Evolutionary conservation across 352 stramenopile genomes (phyloP).

Genomic region (Phytophthora palmivora): DNA sequence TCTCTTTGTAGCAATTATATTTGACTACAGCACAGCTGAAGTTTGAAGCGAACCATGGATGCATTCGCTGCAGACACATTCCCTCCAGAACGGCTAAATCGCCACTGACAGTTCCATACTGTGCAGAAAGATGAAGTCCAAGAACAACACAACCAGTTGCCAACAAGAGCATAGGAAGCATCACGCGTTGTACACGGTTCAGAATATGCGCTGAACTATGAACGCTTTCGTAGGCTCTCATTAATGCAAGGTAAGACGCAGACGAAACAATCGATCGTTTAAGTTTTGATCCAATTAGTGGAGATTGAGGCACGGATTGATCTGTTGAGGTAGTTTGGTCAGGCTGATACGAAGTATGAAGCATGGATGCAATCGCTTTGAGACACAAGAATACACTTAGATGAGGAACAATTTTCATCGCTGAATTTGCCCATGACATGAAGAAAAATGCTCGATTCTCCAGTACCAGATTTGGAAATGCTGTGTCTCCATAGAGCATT

Average conservation of each 20-base stretch:
- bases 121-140: slow-evolving; percentile 9
- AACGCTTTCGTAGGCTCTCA: background rate
- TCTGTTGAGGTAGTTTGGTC: background rate
- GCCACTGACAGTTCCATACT: background rate
- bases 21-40: slow-evolving; percentile 45
- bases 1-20: slow-evolving; percentile 42
- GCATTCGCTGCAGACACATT: slow-evolving; percentile 40
- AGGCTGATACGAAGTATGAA: background rate
- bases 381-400: slow-evolving; percentile 44
- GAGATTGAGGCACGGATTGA: background rate
- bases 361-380: slow-evolving; percentile 31
- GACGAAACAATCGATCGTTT: slow-evolving; percentile 2
- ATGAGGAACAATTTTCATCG: slow-evolving; percentile 46
- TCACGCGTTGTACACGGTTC: slow-evolving; percentile 8
- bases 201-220: slow-evolving; percentile 1
- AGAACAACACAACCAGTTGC: slow-evolving; percentile 11
- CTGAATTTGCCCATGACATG: slow-evolving; percentile 31
- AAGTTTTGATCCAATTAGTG: too few species aligned
- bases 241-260: background rate
- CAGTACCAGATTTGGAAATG: slow-evolving; percentile 53
- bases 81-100: slow-evolving; percentile 2
- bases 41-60: slow-evolving; percentile 49
- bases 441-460: slow-evolving; percentile 56
- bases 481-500: slow-evolving; percentile 51
- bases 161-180: slow-evolving; percentile 35